A percentile compares a stretch with the other conserved stretches of the same genome.
Evolutionary conservation across 768 basidiomycete species (phyloP).

Genomic region (Pholiota microspora): DNA sequence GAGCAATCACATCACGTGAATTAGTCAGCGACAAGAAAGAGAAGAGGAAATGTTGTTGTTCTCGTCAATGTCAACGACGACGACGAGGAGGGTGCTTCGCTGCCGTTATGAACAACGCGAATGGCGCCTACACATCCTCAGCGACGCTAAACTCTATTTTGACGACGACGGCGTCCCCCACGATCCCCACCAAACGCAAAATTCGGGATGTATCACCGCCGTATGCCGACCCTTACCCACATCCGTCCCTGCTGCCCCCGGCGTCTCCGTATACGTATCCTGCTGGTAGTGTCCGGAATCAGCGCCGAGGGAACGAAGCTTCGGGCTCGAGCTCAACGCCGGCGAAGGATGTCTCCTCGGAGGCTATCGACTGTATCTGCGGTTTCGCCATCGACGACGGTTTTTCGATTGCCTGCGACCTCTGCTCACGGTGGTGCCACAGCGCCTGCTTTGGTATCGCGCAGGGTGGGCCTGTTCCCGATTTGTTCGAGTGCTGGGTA

Average conservation of each 20-base stretch:
- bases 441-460: slow-evolving; percentile 72
- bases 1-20: too few relatives aligned
- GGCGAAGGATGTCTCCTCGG: slow-evolving; percentile 18
- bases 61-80: too few relatives aligned
- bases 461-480: slow-evolving; percentile 53
- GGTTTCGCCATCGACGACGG: slow-evolving; percentile 75
- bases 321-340: background rate
- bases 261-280: background rate
- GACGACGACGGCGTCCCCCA: slow-evolving; percentile 4
- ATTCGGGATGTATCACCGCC: background rate
- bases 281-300: too few relatives aligned
- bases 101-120: too few relatives aligned
- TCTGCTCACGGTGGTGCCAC: slow-evolving; percentile 83
- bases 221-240: background rate
- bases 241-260: background rate
- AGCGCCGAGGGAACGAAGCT: too few relatives aligned
- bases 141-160: slow-evolving; percentile 5
- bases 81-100: too few relatives aligned
- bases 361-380: slow-evolving; percentile 72
- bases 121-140: too few relatives aligned
- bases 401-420: slow-evolving; percentile 83
- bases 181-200: background rate
- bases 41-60: too few relatives aligned
- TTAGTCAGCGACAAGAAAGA: too few relatives aligned
- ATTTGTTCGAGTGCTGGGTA: slow-evolving; percentile 75